Percentiles rank a stretch among this genome's conserved stretches.
phyloP scores from a whole-genome alignment of 805 yeast genomes.

The Kazachstania psychrophila region DNA sequence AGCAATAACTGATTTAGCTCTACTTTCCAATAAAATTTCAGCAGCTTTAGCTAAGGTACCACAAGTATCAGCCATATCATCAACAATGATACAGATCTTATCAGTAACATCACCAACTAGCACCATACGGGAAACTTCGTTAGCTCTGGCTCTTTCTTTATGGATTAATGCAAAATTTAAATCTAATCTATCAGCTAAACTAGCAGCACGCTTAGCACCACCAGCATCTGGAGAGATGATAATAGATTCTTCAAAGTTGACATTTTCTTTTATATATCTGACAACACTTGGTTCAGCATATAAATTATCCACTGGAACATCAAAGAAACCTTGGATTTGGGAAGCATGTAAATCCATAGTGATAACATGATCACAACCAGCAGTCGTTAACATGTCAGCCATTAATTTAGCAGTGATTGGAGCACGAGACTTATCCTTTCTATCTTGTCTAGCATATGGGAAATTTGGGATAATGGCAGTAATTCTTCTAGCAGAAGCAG shows the following conservation, averaged over 20 bases:
- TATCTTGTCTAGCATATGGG: constrained; percentile 80
- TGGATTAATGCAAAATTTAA: constrained; percentile 75
- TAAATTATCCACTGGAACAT: constrained; percentile 75
- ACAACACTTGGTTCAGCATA: constrained; percentile 79
- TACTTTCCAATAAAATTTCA: constrained; percentile 58
- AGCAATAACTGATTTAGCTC: constrained; percentile 66
- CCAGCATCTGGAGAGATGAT: constrained; percentile 84
- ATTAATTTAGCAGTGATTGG: constrained; percentile 77
- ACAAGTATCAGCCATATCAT: constrained; percentile 87
- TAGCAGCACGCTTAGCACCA: constrained; percentile 82
- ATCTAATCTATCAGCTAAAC: constrained; percentile 69
- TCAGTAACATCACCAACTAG: constrained; percentile 75
- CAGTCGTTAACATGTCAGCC: constrained; percentile 73
- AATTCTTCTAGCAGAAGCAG: constrained; percentile 77
- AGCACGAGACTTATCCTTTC: constrained; percentile 76
- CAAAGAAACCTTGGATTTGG: constrained; percentile 78
- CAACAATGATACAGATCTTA: constrained; percentile 68
- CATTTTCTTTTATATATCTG: constrained; percentile 57
- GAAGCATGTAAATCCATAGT: constrained; percentile 84
- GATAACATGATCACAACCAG: constrained; percentile 79
- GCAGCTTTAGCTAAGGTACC: constrained; percentile 83
- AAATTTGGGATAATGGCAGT: constrained; percentile 80
- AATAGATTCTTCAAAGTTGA: constrained; percentile 52
- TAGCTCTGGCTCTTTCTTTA: constrained; percentile 75
- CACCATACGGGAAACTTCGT: constrained; percentile 76